Percentiles rank a stretch among this genome's conserved stretches.
phyloP scores from a whole-genome alignment of 352 stramenopile species.

The Phytophthora pini region DNA sequence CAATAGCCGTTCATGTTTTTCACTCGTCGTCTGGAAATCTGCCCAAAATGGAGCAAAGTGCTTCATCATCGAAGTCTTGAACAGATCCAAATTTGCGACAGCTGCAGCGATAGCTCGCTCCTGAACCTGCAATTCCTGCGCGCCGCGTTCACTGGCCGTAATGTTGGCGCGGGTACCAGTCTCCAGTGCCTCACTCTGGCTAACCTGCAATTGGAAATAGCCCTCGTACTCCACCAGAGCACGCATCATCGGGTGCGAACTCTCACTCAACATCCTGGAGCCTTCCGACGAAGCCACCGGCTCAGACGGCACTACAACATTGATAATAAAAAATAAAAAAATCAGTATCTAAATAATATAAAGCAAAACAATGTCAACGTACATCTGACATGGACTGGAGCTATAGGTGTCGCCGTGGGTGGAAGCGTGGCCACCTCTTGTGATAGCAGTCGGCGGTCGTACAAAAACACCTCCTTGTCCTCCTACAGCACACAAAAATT shows the following conservation, averaged over 20 bases:
- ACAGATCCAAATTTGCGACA: slow-evolving; percentile 81
- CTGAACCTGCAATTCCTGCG: slow-evolving; percentile 69
- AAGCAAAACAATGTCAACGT: slow-evolving; percentile 7
- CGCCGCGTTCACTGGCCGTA: slow-evolving; percentile 54
- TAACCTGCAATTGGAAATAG: slow-evolving; percentile 80
- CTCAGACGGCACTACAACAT: slow-evolving; percentile 58
- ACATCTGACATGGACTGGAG: slow-evolving; percentile 59
- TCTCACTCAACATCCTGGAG: slow-evolving; percentile 77
- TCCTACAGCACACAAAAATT: slow-evolving; percentile 27
- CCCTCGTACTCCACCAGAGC: slow-evolving; percentile 84
- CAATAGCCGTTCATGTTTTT: slow-evolving; percentile 67
- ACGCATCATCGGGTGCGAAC: slow-evolving; percentile 77
- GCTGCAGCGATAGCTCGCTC: slow-evolving; percentile 74
- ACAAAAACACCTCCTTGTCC: slow-evolving; percentile 82
- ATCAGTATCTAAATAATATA: slow-evolving; percentile 9
- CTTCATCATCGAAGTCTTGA: slow-evolving; percentile 84
- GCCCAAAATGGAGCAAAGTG: slow-evolving; percentile 85
- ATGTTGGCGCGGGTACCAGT: slow-evolving; percentile 64
- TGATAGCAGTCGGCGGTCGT: slow-evolving; percentile 82
- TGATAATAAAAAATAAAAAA: slow-evolving; percentile 6
- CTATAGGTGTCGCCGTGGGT: slow-evolving; percentile 33
- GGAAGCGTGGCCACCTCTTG: slow-evolving; percentile 55
- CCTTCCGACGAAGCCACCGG: slow-evolving; percentile 67
- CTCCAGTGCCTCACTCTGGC: slow-evolving; percentile 71
- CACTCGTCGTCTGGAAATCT: slow-evolving; percentile 68